Percentiles rank a stretch among this genome's conserved stretches.
phyloP scores from a whole-genome alignment of 768 basidiomycete species.

The Tylopilus plumbeoviolaceoides region DNA sequence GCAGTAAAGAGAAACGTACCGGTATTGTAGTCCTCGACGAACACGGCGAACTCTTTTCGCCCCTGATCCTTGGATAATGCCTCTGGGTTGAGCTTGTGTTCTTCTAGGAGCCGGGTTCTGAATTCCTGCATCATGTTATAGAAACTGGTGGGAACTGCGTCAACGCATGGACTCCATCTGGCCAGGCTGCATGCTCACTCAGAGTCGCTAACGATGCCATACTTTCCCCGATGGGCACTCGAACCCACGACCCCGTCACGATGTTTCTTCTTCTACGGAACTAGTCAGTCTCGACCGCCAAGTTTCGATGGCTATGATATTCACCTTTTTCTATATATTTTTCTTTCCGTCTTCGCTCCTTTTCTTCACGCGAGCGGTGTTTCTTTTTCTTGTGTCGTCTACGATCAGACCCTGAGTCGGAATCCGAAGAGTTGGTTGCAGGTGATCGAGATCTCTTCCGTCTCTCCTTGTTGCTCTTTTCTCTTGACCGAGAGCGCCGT shows the following conservation, averaged over 20 bases:
- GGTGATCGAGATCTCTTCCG: constrained; percentile 34
- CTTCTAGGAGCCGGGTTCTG: constrained; percentile 89
- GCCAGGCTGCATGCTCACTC: constrained; percentile 60
- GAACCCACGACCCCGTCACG: constrained; percentile 43
- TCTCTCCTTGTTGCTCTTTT: constrained; percentile 26
- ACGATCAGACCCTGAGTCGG: too few species aligned
- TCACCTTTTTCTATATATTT: too few species aligned
- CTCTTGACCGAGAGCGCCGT: constrained; percentile 36
- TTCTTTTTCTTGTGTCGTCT: too few species aligned
- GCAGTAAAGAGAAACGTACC: constrained; percentile 37
- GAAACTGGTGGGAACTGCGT: constrained; percentile 44
- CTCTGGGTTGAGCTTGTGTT: constrained; percentile 88
- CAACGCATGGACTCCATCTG: constrained; percentile 5
- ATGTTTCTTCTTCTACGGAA: constrained; percentile 55
- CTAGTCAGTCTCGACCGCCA: neutral
- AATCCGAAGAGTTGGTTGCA: too few species aligned
- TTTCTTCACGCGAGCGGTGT: too few species aligned
- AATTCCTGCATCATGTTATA: constrained; percentile 85
- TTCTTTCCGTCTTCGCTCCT: too few species aligned
- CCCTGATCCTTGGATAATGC: constrained; percentile 80
- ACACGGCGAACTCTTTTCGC: constrained; percentile 79
- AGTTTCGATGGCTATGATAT: too few species aligned
- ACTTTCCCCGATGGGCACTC: constrained; percentile 77
- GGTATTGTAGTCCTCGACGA: constrained; percentile 82
- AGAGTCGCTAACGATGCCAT: constrained; percentile 78